Base-by-base conservation (phyloP, 2,329 filamentous ascomycete species). In the Aspergillus fumigatiaffinis region DNA sequence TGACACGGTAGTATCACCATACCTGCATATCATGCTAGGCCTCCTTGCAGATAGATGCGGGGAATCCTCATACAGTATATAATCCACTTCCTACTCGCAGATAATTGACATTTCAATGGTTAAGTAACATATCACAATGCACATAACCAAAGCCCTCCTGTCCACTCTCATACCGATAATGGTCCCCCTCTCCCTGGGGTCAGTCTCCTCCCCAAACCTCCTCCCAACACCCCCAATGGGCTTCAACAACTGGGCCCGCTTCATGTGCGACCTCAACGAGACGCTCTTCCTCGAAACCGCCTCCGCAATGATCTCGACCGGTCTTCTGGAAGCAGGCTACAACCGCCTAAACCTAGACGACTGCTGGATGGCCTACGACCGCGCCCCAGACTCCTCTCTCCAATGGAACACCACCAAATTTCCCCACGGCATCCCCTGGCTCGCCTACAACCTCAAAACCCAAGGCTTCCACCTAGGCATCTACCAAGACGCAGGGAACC, bases 161-260 rank as follows among this genome's bases (percentile, higher is more conserved):
- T n/a, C n/a, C 3, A 8, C 60, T 21, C 59, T 59, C 25, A 20
- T 62, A 14, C 38, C 64, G 12, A 35, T 35, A 35, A 17, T 35
- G 12, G 6, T 35, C 12, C 32, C 32, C 8, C 54, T 56, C 10
- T 54, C 57, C 10, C 54, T 57, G n/a, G 65, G 68, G 26, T 67
- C 65, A 20, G 51, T 64, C 5, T 56, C 59, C 17, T 58, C 60
- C 21, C 59, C 63, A 5, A 54, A 32, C 17, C 57, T 76, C 9
- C 67, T 76, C 28, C 64, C 73, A 25, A 68, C 70, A 3, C 78
- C 80, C 1, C 79, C 80, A 9, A 82, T 82, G 80, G 80, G 78
- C 25, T 82, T 80, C 71, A 81, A 81, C 65, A 79, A 79, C 60
- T 82, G 80, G 80, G 71, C 79, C 1, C 76, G 77, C 38, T 79